Percentiles rank a stretch among this genome's conserved stretches.
phyloP scores from a whole-genome alignment of 495 filamentous ascomycete genomes.

The Achaetomiella virescens region DNA sequence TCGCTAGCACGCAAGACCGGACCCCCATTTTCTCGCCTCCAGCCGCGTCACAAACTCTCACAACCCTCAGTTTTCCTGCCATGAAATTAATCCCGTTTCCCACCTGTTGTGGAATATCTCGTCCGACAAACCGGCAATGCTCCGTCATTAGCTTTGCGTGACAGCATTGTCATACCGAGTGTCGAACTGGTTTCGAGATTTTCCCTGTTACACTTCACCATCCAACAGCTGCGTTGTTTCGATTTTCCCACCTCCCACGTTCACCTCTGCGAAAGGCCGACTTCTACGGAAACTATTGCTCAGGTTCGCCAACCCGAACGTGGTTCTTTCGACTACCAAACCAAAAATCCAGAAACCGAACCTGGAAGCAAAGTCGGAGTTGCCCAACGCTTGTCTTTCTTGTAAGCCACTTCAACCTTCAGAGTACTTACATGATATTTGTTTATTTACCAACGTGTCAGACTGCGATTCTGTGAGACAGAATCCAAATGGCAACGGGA shows the following conservation, averaged over 20 bases:
- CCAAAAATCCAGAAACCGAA: too few species aligned
- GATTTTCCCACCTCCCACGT: neutral
- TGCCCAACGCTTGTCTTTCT: too few species aligned
- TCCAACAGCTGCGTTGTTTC: neutral
- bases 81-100: conserved; percentile 10
- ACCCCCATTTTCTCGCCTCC: neutral
- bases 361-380: too few species aligned
- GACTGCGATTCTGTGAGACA: neutral
- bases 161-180: conserved; percentile 12
- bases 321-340: too few species aligned
- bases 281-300: too few species aligned
- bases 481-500: conserved; percentile 18
- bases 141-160: conserved; percentile 5
- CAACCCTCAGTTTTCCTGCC: neutral
- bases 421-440: neutral
- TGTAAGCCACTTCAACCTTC: too few species aligned
- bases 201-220: neutral
- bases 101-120: conserved; percentile 9
- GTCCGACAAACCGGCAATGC: conserved; percentile 8
- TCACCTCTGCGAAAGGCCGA: too few species aligned
- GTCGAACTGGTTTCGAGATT: conserved; percentile 6
- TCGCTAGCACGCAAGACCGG: neutral
- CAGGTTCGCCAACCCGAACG: too few species aligned
- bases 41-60: neutral
- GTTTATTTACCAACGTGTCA: neutral